Base-by-base conservation (phyloP, 345 rosid genomes). In the Citrus reticulata region DNA sequence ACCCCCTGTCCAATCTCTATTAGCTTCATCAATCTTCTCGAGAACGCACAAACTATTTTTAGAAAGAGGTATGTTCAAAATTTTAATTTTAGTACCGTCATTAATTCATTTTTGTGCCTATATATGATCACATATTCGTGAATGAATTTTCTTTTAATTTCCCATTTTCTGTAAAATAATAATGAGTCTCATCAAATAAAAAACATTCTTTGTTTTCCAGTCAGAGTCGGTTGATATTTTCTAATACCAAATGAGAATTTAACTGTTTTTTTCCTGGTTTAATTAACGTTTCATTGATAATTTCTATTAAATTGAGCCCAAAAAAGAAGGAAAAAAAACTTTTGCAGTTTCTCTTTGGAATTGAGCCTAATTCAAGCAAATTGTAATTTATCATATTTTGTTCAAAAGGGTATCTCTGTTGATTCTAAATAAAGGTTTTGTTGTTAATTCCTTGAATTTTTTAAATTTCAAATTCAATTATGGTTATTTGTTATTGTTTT, bases 41-140 rank as follows among this genome's bases (percentile, higher is more conserved):
- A 3, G 46, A 27, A 6, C 54, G 6, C 9, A 19, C 39, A 62
- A 34, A 17, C n/a, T 59, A 46, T 9, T 22, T 16, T 61, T 3
- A 22, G 14, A 11, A 64, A 39, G 40, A 70, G 84, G 88, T 83
- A 64, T 83, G 81, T 64, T 76, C 79, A 70, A 20, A 46, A 37
- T 30, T 67, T 55, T 17, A n/a, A 14, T 49, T 58, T 68, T 25
- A 22, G 0, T 62, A 5, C 4, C 1, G 17, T 24, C 14, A 5
- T 29, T 62, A 0, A 5, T 62, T 62, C 20, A 1, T 27, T 29
- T 62, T 29, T 14, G 20, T 29, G 37, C 37, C 25, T 14, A 13
- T 46, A 11, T 13, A 13, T 27, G 9, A 27, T 76, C 25, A 40
- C 42, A 6, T 49, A 11, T 42, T 46, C 68, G 20, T 51, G 19